These are phyloP conservation scores for Articulospora tetracladia DNA, from an alignment of 495 filamentous ascomycete genomes.

Conservation along the genomic window DNA sequence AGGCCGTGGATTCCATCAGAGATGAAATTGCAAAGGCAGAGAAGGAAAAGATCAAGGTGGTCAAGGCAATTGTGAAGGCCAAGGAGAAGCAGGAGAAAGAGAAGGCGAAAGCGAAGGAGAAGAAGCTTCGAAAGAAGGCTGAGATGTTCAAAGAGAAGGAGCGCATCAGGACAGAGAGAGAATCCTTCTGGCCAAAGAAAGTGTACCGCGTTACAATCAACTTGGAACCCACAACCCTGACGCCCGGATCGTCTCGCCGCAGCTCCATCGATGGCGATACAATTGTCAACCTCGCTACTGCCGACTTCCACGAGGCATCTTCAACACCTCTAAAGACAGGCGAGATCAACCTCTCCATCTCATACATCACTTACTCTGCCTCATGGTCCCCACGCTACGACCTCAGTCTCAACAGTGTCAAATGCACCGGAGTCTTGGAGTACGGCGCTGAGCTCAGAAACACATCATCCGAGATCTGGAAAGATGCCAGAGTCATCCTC, in stretches of 20 bases:
- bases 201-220: conserved; percentile 55
- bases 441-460: conserved; percentile 66
- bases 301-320: conserved; percentile 22
- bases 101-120: conserved; percentile 35
- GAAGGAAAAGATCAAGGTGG: conserved; percentile 29
- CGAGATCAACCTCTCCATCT: conserved; percentile 47
- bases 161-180: conserved; percentile 47
- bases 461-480: conserved; percentile 64
- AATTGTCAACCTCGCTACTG: conserved; percentile 25
- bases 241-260: conserved; percentile 52
- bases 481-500: conserved; percentile 58
- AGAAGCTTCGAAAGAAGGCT: conserved; percentile 34
- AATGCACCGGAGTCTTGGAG: conserved; percentile 48
- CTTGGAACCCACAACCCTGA: conserved; percentile 47
- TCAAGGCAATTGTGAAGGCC: conserved; percentile 28
- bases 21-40: conserved; percentile 35
- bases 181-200: conserved; percentile 52
- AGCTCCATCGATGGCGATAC: conserved; percentile 43
- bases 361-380: conserved; percentile 59
- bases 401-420: conserved; percentile 53
- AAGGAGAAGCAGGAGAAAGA: conserved; percentile 34
- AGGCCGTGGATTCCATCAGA: conserved; percentile 28
- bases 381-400: conserved; percentile 67
- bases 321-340: conserved; percentile 9
- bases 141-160: conserved; percentile 44